Evolutionary conservation across 768 basidiomycete species (phyloP), one percentile per base, ranked within the genome.

Genomic region (Suillus hirtellus): DNA sequence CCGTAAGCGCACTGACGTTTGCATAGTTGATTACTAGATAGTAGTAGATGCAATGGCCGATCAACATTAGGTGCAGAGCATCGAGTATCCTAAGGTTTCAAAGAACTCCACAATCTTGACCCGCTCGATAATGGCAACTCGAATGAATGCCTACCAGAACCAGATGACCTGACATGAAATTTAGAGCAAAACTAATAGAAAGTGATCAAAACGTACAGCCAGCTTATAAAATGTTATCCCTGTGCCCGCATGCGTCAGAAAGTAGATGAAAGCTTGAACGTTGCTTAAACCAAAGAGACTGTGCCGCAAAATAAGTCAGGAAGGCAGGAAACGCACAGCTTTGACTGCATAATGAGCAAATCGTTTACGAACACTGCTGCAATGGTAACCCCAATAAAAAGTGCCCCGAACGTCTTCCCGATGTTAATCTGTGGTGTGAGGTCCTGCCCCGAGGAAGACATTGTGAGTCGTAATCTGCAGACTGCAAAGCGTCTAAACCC

Each of bases 21-120:
- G 61, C 66, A 54, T 72, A 78, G 50, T 76, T 79, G 14, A 66
- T 68, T 42, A 80, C 70, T 27, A 76, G 59, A 68, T 79, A 79
- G 64, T 70, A 74, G 66, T 80, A 79, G 21, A 79, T 40, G 27
- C 67, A 69, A 55, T 79, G 76, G 4, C 75, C 71, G 37, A 78
- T 66, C n/a, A 80, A 69, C 0, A 70, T 71, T 27, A 79, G 65
- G 50, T 79, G 77, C 12, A 77, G 61, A 14, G 74, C 73, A 64
- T 79, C 77, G 15, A 79, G 69, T 9, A 74, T 31, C 78, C 79
- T 80, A 49, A 34, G 19, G 0, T 24, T 21, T 50, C 9, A n/a
- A 14, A 12, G 38, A n/a, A 53, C 2, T 10, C 2, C 12, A 10
- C 34, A 27, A 15, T 63, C 17, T 27, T 7, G 34, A 58, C 14